Base-by-base conservation (phyloP, 495 filamentous ascomycete species). In the Lasiosphaeria hispida region DNA sequence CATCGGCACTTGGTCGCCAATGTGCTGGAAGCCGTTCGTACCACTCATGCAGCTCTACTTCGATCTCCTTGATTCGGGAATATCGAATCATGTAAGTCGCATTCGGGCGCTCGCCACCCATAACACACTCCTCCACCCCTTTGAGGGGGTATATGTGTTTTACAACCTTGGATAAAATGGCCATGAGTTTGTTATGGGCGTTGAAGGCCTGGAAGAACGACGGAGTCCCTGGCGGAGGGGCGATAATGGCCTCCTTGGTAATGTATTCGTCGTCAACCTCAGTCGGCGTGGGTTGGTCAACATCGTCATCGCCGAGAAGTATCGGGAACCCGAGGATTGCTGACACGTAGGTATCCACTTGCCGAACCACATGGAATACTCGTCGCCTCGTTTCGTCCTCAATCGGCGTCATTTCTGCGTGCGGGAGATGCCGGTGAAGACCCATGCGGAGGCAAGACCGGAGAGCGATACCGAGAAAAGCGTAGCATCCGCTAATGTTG, bases 261-360 rank as follows among this genome's bases (percentile, higher is more conserved):
- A 97, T 96, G 69, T 84, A 95, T 53, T 96, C 88, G 64, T 95
- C 92, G 62, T 97, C 91, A n/a, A 96, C 80, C 57, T 92, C 87
- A 50, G 85, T 72, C 7, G 93, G 93, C 41, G 88, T 82, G 55
- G 90, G 88, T 69, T 97, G 93, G 67, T 97, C 93, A 61, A 97
- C 87, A 65, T 97, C 93, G 48, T 96, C 90, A 50, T 90, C 85
- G 61, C 84, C 88, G 39, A 97, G 78, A 69, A 92, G 88, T 54
- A 89, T 78, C 1, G 93, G 93, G 23, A 97, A 83, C 10, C 93
- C 93, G 14, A 97, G 76, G 47, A 96, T 75, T 6, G 91, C 92
- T 51, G 90, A 91, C 15, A 97, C 89, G 68, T 96, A 96, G 19
- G 86, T 92, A 62, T 97, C 93, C 87, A 97, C 89, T 63, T 94